Base-by-base conservation (phyloP, 495 filamentous ascomycete species). In the Xylaria telfairii region DNA sequence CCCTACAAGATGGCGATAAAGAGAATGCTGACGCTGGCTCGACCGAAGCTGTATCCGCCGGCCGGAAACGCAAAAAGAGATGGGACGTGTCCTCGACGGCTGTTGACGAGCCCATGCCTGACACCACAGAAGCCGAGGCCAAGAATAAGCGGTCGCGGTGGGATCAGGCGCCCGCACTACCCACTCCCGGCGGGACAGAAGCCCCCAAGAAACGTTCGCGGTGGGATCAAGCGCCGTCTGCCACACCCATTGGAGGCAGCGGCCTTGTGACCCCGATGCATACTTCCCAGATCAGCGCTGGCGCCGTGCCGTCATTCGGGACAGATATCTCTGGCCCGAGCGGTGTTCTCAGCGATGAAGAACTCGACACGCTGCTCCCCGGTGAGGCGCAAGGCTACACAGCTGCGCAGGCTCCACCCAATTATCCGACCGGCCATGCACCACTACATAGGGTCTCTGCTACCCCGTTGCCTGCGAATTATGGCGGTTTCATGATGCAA, bases 401-500 rank as follows among this genome's bases (percentile, higher is more conserved):
- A 76, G 91, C 97, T 71, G 87, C 98, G 24, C 93, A 97, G 10
- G 94, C 94, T 13, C 96, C 96, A 41, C 92, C 96, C 1, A 96
- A 96, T 53, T 98, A 97, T 80, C 92, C 91, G 53, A 93, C 93
- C n/a, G 89, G 93, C 26, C 87, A 92, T 68, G 90, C 89, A 13
- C 90, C 92, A 39, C 87, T 93, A 3, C 90, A 92, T 71, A 95
- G 93, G 77, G 80, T 94, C 68, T 90, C 91, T 81, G 86, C 89
- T n/a, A 92, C 93, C 6, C 93, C 93, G 13, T 80, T 90, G 49
- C 84, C 88, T 51, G 87, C 88, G 65, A 85, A 88, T 7, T 78
- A 78, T 46, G 86, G 87, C 65, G 96, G 95, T 5, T 98, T 98
- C 84, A 97, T 97, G 93, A 96, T 97, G 91, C 96, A 98, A 78